A percentile compares a stretch with the other conserved stretches of the same genome.
These are phyloP conservation scores for Cryptococcus amylolentus DNA, from an alignment of 1,284 basidiomycete genomes.

Conservation along the genomic window DNA sequence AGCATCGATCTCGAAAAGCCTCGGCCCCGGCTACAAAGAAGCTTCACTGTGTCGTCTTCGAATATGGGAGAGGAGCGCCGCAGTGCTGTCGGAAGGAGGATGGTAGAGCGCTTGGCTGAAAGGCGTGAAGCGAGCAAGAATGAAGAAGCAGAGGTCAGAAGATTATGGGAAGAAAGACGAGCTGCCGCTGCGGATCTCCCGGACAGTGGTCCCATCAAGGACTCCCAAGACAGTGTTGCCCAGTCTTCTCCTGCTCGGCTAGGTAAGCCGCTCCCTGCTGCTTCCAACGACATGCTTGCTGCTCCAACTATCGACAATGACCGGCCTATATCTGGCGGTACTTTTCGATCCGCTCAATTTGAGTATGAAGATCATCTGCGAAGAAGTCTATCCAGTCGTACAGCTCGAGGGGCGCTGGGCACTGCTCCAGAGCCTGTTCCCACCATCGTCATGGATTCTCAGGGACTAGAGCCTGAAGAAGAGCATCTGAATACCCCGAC, in stretches of 20 bases:
- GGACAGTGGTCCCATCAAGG: not conserved
- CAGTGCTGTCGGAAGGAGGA: constrained; percentile 48
- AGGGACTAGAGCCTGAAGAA: not conserved
- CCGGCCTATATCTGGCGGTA: constrained; percentile 36
- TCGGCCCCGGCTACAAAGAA: constrained; percentile 43
- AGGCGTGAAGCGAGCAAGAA: constrained; percentile 37
- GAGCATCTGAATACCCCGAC: constrained; percentile 1
- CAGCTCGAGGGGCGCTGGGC: constrained; percentile 29
- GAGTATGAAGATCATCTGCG: constrained; percentile 45
- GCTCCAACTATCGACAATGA: constrained; percentile 12
- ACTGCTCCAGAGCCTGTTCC: constrained; percentile 16
- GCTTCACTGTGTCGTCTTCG: constrained; percentile 45
- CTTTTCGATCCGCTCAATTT: constrained; percentile 36
- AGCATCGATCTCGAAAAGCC: constrained; percentile 18
- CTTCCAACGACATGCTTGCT: constrained; percentile 8
- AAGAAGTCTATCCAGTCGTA: constrained; percentile 38
- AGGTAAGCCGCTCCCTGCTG: not conserved
- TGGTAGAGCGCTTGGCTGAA: constrained; percentile 47
- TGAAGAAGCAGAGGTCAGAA: constrained; percentile 38
- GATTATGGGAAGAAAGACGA: constrained; percentile 39
- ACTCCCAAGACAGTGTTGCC: not conserved
- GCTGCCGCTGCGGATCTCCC: constrained; percentile 8
- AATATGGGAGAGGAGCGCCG: constrained; percentile 49
- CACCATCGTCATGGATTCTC: not conserved
- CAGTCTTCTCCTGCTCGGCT: not conserved